A percentile compares a stretch with the other conserved stretches of the same genome.
Evolutionary conservation across 2,329 filamentous ascomycete genomes (phyloP).

Genomic region (Bertia moriformis): DNA sequence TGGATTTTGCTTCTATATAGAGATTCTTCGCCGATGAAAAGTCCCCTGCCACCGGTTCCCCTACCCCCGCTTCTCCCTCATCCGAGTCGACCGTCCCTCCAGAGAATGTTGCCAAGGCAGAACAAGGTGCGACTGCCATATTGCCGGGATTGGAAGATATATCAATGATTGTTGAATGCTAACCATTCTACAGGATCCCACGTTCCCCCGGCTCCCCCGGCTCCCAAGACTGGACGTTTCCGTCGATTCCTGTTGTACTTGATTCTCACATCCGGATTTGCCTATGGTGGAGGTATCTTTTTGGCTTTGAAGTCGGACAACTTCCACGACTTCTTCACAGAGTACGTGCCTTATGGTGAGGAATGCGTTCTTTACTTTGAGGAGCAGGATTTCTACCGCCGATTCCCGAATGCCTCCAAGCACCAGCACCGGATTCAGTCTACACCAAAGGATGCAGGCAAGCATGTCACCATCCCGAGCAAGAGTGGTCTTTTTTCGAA

Average conservation of each 20-base stretch:
- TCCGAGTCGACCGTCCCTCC: background rate
- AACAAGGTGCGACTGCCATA: background rate
- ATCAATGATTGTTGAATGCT: too few species aligned
- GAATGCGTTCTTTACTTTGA: conserved; percentile 90
- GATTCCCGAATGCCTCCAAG: conserved; percentile 43
- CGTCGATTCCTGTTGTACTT: conserved; percentile 65
- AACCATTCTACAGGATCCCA: too few species aligned
- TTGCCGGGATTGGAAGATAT: too few species aligned
- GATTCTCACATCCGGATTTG: conserved; percentile 59
- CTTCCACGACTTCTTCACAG: conserved; percentile 98
- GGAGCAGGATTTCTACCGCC: conserved; percentile 80
- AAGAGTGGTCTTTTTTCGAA: conserved; percentile 76
- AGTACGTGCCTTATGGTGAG: conserved; percentile 89
- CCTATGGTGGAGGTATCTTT: conserved; percentile 79
- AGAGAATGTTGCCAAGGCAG: background rate
- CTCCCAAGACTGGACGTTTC: conserved; percentile 44
- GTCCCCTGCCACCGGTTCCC: background rate
- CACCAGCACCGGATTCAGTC: conserved; percentile 30
- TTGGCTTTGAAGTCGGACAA: conserved; percentile 89
- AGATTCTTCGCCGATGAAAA: background rate
- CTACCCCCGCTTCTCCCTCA: background rate
- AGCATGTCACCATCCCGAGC: conserved; percentile 68
- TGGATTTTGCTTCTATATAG: background rate
- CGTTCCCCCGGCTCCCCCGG: background rate
- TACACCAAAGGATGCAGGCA: conserved; percentile 37